phyloP scores from a whole-genome alignment of 1,139 yeast genomes.

The Kurtzmaniella natalensis region DNA sequence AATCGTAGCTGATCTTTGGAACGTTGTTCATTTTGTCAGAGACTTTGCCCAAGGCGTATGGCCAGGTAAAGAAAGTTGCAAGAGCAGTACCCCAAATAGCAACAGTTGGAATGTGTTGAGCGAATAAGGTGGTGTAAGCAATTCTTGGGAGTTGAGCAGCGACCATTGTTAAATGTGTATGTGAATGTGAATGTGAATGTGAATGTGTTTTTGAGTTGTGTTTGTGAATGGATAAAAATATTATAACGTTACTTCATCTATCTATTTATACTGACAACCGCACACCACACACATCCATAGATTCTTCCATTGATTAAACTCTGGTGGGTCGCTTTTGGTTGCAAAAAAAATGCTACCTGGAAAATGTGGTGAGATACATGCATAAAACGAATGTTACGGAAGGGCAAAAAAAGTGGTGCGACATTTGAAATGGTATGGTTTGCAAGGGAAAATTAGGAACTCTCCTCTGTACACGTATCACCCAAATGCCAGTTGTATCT shows the following conservation, averaged over 20 bases:
- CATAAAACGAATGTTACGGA: not conserved
- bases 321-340: no score
- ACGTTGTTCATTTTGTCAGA: conserved; percentile 24
- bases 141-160: conserved; percentile 10
- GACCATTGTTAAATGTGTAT: conserved; percentile 7
- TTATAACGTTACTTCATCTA: no score
- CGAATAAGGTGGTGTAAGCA: conserved; percentile 20
- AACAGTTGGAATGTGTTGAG: conserved; percentile 30
- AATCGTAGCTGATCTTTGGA: conserved; percentile 14
- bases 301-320: no score
- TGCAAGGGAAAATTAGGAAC: no score
- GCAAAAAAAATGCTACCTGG: not conserved
- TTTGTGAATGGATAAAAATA: no score
- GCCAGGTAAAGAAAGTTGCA: conserved; percentile 35
- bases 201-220: not conserved
- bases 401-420: conserved; percentile 1
- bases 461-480: no score
- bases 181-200: not conserved
- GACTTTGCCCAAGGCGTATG: conserved; percentile 23
- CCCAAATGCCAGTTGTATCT: no score
- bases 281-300: no score
- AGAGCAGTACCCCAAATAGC: conserved; percentile 31
- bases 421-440: not conserved
- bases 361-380: conserved; percentile 1
- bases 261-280: no score